These are phyloP conservation scores for Schizophyllum amplum DNA, from an alignment of 1,284 basidiomycete genomes.

Conservation along the genomic window DNA sequence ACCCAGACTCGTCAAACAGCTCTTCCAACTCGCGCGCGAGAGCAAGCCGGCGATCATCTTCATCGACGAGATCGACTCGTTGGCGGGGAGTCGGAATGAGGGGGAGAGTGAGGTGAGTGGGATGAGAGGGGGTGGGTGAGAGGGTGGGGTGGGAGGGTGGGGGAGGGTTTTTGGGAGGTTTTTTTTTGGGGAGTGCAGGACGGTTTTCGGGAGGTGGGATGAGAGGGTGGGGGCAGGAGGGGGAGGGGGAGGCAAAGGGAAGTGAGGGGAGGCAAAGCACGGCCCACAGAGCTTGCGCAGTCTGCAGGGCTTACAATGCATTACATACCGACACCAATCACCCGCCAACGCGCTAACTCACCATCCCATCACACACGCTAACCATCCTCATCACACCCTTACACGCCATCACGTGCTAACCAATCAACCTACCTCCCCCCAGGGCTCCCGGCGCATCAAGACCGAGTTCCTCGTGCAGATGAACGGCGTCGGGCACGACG, in stretches of 20 bases:
- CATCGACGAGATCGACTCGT: slow-evolving; percentile 96
- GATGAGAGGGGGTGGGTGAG: not conserved
- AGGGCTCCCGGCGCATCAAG: slow-evolving; percentile 94
- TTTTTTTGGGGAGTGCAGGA: too few species aligned
- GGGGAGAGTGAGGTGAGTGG: not conserved
- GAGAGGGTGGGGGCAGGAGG: too few species aligned
- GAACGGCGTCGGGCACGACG: slow-evolving; percentile 98
- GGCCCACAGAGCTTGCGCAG: too few species aligned
- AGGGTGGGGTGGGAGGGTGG: not conserved
- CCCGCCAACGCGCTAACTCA: too few species aligned
- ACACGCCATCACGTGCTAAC: too few species aligned
- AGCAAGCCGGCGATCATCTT: slow-evolving; percentile 98
- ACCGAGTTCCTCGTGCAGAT: slow-evolving; percentile 98
- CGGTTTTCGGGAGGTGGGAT: not conserved
- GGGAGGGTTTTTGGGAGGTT: not conserved
- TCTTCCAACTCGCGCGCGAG: slow-evolving; percentile 95
- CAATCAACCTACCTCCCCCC: slow-evolving; percentile 77
- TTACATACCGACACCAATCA: too few species aligned
- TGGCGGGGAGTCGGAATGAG: slow-evolving; percentile 92
- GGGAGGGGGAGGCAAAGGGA: too few species aligned
- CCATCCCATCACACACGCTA: too few species aligned
- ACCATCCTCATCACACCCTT: too few species aligned
- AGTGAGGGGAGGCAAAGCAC: too few species aligned
- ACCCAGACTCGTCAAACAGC: slow-evolving; percentile 84
- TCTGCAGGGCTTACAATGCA: too few species aligned